Base-by-base conservation (phyloP, 768 basidiomycete species). In the Boletus barrowsii region DNA sequence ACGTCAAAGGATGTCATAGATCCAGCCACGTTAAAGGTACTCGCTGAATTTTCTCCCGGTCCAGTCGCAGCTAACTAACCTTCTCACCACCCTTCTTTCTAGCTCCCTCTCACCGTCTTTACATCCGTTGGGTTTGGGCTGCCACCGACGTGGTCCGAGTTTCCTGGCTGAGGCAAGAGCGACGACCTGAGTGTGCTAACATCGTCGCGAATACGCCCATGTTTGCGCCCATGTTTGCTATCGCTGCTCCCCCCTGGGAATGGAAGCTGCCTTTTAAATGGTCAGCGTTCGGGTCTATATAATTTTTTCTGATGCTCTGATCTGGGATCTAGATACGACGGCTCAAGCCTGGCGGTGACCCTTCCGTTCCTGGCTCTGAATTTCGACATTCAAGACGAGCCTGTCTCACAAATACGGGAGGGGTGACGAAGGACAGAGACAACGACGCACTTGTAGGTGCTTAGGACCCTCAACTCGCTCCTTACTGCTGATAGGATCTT, bases 311-410 rank as follows among this genome's bases (percentile, higher is more conserved):
- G n/a, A 52, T 11, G 3, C 2, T 5, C 1, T 5, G 4, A 33
- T 35, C 4, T 14, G 11, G 26, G n/a, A 14, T 33, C 11, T 41
- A 40, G 70, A 73, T 48, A 72, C 73, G 5, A 73, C 65, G 7
- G 62, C 71, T 5, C 62, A 64, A 20, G 62, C 8, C 57, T 73
- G 14, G 63, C 66, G 33, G 72, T 67, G 15, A 66, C 70, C 13
- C 53, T 74, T 10, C 72, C 63, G 3, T 62, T 65, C 47, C 59
- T 73, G 14, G 65, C 69, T 26, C 17, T 70, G 24, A 37, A 73
- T 46, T 56, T 55, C 9, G 56, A 63, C n/a, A 40, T 72, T n/a
- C 73, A 73, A 57, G 65, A 68, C 10, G 66, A 73, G 18, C 59
- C 66, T 30, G 65, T 61, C 15, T 47, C 61, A 4, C 67, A 73